Conservation (phyloP, 352 stramenopile species). For the Phytophthora hybrid region DNA sequence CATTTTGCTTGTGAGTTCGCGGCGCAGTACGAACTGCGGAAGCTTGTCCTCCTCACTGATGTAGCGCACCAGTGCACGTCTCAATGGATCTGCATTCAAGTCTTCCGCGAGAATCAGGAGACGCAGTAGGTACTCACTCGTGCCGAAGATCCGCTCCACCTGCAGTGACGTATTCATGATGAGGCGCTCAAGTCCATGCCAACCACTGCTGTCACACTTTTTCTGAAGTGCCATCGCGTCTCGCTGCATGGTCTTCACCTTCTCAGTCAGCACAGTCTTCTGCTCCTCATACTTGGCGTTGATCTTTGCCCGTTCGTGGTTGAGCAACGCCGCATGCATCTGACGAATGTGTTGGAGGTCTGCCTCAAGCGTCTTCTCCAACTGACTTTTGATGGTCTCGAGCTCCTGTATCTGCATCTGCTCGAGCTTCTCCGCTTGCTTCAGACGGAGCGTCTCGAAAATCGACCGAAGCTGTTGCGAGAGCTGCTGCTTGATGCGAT, state of each 20-base stretch:
- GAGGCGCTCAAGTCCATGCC: slow-evolving; percentile 66
- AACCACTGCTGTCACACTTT: slow-evolving; percentile 57
- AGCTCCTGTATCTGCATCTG: slow-evolving; percentile 45
- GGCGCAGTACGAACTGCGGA: slow-evolving; percentile 70
- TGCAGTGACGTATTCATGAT: slow-evolving; percentile 61
- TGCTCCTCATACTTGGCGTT: slow-evolving; percentile 69
- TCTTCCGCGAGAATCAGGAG: slow-evolving; percentile 82
- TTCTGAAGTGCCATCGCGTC: slow-evolving; percentile 59
- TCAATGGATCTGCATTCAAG: slow-evolving; percentile 64
- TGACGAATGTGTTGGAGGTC: slow-evolving; percentile 70
- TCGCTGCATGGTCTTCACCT: slow-evolving; percentile 53
- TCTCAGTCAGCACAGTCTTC: slow-evolving; percentile 42
- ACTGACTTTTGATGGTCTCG: slow-evolving; percentile 48
- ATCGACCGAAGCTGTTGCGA: slow-evolving; percentile 57
- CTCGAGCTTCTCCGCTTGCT: slow-evolving; percentile 53
- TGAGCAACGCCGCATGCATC: slow-evolving; percentile 66
- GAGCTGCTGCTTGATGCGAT: slow-evolving; percentile 57
- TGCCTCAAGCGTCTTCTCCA: slow-evolving; percentile 62
- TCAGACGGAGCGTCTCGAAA: slow-evolving; percentile 54
- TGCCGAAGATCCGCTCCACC: slow-evolving; percentile 75
- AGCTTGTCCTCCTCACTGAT: slow-evolving; percentile 55
- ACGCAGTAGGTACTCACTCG: slow-evolving; percentile 75
- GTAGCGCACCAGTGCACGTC: slow-evolving; percentile 63
- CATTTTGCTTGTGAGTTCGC: slow-evolving; percentile 80
- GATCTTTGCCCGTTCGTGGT: slow-evolving; percentile 70